Percentiles rank a stretch among this genome's conserved stretches.
Conservation (phyloP, 225 moss, liverwort and hornwort genomes). For the Marchantia polymorpha region DNA sequence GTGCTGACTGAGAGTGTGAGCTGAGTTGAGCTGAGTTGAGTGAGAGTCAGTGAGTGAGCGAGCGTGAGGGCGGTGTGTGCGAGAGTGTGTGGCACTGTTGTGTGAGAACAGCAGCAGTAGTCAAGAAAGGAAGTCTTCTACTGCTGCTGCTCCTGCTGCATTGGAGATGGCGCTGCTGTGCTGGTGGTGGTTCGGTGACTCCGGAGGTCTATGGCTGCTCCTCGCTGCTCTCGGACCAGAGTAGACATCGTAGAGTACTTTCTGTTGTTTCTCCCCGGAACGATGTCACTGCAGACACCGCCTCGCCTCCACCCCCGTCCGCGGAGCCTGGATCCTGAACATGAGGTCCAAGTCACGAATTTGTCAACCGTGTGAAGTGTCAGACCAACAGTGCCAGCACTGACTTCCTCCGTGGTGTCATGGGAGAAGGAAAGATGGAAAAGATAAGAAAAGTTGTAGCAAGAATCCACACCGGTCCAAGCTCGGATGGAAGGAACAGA, state of each 20-base stretch:
- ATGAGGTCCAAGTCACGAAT: slow-evolving; percentile 12
- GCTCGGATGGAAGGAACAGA: background rate
- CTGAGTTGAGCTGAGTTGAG: slow-evolving; percentile 1
- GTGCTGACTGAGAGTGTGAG: background rate
- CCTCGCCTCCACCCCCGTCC: background rate
- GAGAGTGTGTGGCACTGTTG: background rate
- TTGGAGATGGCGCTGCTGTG: background rate
- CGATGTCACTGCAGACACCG: slow-evolving; percentile 2
- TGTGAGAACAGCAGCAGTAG: background rate
- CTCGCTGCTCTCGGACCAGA: background rate
- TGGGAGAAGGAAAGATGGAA: background rate
- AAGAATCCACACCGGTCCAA: no score
- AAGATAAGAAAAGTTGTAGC: no score
- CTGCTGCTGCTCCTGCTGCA: background rate
- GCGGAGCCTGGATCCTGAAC: slow-evolving; percentile 5
- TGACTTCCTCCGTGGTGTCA: background rate
- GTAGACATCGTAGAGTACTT: background rate
- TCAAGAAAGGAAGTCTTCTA: background rate
- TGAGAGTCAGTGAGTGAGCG: background rate
- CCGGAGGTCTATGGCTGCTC: background rate
- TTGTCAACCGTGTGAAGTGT: slow-evolving; percentile 17
- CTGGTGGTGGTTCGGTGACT: slow-evolving; percentile 1
- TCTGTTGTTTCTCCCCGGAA: background rate
- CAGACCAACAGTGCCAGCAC: background rate
- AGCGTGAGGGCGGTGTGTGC: no score